Base-by-base conservation (phyloP, 2,329 filamentous ascomycete species). In the Monosporascus sp. region DNA sequence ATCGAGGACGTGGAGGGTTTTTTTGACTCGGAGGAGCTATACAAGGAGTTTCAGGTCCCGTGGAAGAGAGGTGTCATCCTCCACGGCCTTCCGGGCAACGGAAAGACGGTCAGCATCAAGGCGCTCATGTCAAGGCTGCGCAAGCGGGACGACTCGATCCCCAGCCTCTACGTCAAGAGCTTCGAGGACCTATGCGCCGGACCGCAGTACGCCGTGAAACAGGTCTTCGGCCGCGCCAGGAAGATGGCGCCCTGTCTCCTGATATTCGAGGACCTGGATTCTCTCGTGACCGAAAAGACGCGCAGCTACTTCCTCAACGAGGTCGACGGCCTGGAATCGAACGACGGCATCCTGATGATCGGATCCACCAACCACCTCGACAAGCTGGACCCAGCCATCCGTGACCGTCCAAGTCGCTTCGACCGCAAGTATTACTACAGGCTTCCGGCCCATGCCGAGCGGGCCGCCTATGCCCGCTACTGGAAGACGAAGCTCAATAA, bases 61-160 rank as follows among this genome's bases (percentile, higher is more conserved):
- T 88, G 85, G 85, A 88, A 88, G 73, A 72, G 84, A 47, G 85
- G 85, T 0, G 70, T 87, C 41, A 87, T 88, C 55, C 86, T 85
- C 65, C 78, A 86, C 58, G 85, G 84, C 0, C 80, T 82, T 0
- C 82, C 73, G 0, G 74, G 74, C 1, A 88, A 87, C 55, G 85
- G 84, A 17, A 88, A 88, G 70, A 87, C 85, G 1, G 84, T 87
- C 60, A 82, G 78, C 46, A 83, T 87, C 71, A 87, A 87, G 69
- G 85, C 85, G 0, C 79, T 83, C 61, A 87, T 88, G 81, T 76
- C 86, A 60, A 76, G 74, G 52, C 73, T 88, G 0, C 82, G 80
- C 57, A 67, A 76, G 31, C 74, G 78, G 20, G 71, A 75, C 22
- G 70, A 76, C 0, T 70, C 77, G 0, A 66, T 87, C 1, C 81